Evolutionary conservation across 306 rosid species (phyloP).

Genomic region (Vigna trinervia): DNA sequence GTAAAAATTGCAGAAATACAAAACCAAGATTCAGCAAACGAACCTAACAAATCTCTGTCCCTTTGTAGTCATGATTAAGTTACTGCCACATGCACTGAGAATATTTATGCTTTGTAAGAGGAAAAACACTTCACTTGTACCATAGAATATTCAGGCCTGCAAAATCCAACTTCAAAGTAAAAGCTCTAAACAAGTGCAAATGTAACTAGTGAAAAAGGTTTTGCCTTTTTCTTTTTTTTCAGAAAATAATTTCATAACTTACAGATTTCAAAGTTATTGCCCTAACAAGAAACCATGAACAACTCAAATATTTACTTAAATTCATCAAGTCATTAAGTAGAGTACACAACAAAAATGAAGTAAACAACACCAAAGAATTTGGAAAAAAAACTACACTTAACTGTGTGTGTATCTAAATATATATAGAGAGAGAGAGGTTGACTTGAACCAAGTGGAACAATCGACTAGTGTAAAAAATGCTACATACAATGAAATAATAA

Average conservation of each 20-base stretch:
- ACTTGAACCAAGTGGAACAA: too few species aligned
- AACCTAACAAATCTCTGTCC: constrained; percentile 70
- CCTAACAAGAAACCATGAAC: background rate
- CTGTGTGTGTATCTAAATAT: too few species aligned
- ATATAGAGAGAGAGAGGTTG: too few species aligned
- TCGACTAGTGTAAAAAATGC: too few species aligned
- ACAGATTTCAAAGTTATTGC: constrained; percentile 9
- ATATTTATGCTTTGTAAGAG: background rate
- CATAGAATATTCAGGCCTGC: constrained; percentile 36
- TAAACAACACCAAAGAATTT: background rate
- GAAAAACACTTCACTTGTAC: constrained; percentile 1
- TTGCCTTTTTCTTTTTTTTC: background rate
- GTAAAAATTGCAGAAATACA: background rate
- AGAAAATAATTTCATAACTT: background rate
- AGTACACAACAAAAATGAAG: background rate
- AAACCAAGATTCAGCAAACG: constrained; percentile 41
- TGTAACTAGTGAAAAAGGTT: background rate
- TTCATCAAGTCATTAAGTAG: constrained; percentile 6
- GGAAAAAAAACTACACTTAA: too few species aligned
- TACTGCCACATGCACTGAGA: constrained; percentile 18
- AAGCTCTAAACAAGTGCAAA: constrained; percentile 5
- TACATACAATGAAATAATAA: too few species aligned
- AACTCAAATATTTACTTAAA: constrained; percentile 5
- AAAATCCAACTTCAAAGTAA: constrained; percentile 36
- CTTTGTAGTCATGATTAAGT: constrained; percentile 51